Evolutionary conservation across 2,329 filamentous ascomycete species (phyloP).

Genomic region (Cladophialophora yegresii): DNA sequence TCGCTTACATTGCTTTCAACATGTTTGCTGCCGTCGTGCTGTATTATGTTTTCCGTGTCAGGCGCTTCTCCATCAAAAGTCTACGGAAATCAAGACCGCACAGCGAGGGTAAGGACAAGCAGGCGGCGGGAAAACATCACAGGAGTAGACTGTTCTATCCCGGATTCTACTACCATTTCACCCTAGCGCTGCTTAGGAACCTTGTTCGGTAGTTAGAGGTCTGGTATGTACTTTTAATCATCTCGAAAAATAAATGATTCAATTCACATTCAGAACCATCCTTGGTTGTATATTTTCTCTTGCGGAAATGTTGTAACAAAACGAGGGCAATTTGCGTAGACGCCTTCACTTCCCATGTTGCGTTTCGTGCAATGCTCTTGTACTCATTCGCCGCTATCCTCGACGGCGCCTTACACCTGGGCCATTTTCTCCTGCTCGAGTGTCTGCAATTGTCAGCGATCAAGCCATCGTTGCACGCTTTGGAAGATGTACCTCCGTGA

Average conservation of each 20-base stretch:
- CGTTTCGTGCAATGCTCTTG: not conserved
- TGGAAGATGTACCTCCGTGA: slow-evolving; percentile 1
- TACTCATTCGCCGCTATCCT: not conserved
- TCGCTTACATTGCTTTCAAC: slow-evolving; percentile 62
- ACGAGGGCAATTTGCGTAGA: not conserved
- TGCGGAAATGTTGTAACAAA: not conserved
- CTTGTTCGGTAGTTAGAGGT: not conserved
- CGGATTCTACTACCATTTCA: slow-evolving; percentile 18
- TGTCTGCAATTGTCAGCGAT: not conserved
- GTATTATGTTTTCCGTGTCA: slow-evolving; percentile 54
- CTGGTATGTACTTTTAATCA: not conserved
- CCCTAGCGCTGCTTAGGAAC: slow-evolving; percentile 11
- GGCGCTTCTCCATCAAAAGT: slow-evolving; percentile 19
- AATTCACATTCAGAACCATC: not conserved
- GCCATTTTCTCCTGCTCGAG: slow-evolving; percentile 7
- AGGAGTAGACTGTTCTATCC: slow-evolving; percentile 1
- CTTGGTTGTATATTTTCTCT: not conserved
- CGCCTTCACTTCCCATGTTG: too few relatives aligned
- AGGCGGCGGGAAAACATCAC: not conserved
- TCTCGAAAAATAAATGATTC: not conserved
- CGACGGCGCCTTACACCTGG: not conserved
- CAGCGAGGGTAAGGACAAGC: slow-evolving; percentile 39
- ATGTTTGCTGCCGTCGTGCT: slow-evolving; percentile 57
- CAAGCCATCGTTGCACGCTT: not conserved
- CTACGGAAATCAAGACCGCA: slow-evolving; percentile 45